phyloP scores from a whole-genome alignment of 2,329 filamentous ascomycete genomes.

The Onygenales sp. region DNA sequence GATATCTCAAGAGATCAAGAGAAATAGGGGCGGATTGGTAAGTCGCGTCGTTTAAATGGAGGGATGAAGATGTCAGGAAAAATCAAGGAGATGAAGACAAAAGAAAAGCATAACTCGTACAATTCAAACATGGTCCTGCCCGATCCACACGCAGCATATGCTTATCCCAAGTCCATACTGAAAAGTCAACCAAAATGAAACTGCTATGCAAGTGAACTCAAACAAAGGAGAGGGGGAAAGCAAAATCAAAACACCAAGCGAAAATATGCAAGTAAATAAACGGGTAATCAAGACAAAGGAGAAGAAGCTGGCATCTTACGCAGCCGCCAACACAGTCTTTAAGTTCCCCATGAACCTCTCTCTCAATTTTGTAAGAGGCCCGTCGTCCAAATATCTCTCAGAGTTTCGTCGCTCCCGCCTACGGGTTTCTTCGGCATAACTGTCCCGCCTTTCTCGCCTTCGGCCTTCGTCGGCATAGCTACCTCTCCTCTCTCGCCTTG shows the following conservation, averaged over 20 bases:
- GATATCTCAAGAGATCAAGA: neutral
- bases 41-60: neutral
- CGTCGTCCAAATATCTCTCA: slow-evolving; percentile 4
- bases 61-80: neutral
- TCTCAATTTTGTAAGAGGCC: slow-evolving; percentile 5
- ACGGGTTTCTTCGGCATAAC: too few species aligned
- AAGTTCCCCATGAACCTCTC: slow-evolving; percentile 8
- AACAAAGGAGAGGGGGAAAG: neutral
- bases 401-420: neutral
- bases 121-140: neutral
- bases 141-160: neutral
- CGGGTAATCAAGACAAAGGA: neutral
- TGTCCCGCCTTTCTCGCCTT: neutral
- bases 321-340: slow-evolving; percentile 8
- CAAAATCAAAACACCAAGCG: neutral
- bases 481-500: slow-evolving; percentile 1
- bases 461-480: slow-evolving; percentile 7
- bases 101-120: neutral
- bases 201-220: neutral
- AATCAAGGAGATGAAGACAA: neutral
- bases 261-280: neutral
- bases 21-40: neutral
- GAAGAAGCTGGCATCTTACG: neutral
- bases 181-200: neutral
- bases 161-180: neutral